Evolutionary conservation across 768 basidiomycete genomes (phyloP), one percentile per base, ranked within the genome.

Genomic region (Trametes sanguinea): DNA sequence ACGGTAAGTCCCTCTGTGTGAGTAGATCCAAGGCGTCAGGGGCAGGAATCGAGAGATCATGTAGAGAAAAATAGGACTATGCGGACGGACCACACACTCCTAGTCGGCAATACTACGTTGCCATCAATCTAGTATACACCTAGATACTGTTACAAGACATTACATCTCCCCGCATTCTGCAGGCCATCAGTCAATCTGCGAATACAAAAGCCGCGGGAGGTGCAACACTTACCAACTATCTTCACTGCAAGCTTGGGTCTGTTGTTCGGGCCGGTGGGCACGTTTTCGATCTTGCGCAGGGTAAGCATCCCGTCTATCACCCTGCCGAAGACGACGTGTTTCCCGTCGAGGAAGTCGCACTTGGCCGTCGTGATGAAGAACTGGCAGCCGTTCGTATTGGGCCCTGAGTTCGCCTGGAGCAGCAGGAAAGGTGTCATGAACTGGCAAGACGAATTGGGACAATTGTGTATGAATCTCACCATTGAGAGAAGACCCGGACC

Each of bases 311-410:
- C 94, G 60, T 97, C 93, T 64, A 92, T 84, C 39, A 96, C 90
- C 66, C 83, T 87, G 6, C 94, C 94, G 68, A 97, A 97, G 2
- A 95, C 94, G 67, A 95, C 90, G 72, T 96, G 94, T 74, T 95
- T 94, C 66, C 87, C 92, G 72, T 99, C 95, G 46, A 99, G 84
- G 76, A 98, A 98, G 64, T 95, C 93, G 65, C 95, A 96, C 67
- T 92, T 90, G 8, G 87, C 92, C 1, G 93, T 95, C 0, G 97
- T 99, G 72, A 99, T 88, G 81, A 99, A 99, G 80, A 98, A 99
- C 85, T 96, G 72, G 74, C 93, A 95, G 2, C 95, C 96, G 65
- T 98, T 98, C 13, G 94, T 95, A 70, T 93, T 89, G 2, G 90
- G 84, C 5, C 96, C 96, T 0, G 95, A 97, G 76, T 98, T 98